These are phyloP conservation scores for Eremothecium gossypii DNA, from an alignment of 1,139 yeast species.

Conservation along the genomic window DNA sequence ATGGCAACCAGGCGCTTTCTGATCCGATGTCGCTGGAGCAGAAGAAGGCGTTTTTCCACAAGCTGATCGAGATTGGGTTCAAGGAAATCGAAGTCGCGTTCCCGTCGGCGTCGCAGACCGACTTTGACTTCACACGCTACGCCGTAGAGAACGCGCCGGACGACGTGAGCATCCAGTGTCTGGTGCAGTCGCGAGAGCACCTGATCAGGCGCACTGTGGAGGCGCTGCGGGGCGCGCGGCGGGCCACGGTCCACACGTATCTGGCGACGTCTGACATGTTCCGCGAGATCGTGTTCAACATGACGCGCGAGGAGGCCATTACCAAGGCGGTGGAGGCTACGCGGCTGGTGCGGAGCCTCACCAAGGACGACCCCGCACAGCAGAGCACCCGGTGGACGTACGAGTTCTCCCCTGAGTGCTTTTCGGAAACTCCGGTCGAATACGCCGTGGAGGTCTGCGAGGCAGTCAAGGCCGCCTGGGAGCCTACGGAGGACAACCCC, in stretches of 20 bases:
- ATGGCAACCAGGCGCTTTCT: constrained; percentile 94
- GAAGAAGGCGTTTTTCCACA: constrained; percentile 79
- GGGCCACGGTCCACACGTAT: constrained; percentile 84
- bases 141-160: constrained; percentile 91
- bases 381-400: constrained; percentile 75
- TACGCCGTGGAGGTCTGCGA: constrained; percentile 82
- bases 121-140: constrained; percentile 88
- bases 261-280: constrained; percentile 87
- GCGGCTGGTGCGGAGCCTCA: constrained; percentile 65
- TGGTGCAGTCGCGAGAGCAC: constrained; percentile 88
- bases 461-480: constrained; percentile 95
- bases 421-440: constrained; percentile 80
- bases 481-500: constrained; percentile 70
- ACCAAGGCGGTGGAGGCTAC: constrained; percentile 78
- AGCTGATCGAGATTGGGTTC: constrained; percentile 82
- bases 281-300: constrained; percentile 83
- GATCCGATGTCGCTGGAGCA: constrained; percentile 93
- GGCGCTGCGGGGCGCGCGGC: constrained; percentile 77
- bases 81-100: constrained; percentile 96
- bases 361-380: constrained; percentile 77
- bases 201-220: constrained; percentile 84
- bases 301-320: constrained; percentile 71
- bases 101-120: constrained; percentile 93
- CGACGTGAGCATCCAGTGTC: constrained; percentile 85
- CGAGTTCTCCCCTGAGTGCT: constrained; percentile 93